Conservation (phyloP, 495 filamentous ascomycete genomes). For the Penicillium cinerascens region DNA sequence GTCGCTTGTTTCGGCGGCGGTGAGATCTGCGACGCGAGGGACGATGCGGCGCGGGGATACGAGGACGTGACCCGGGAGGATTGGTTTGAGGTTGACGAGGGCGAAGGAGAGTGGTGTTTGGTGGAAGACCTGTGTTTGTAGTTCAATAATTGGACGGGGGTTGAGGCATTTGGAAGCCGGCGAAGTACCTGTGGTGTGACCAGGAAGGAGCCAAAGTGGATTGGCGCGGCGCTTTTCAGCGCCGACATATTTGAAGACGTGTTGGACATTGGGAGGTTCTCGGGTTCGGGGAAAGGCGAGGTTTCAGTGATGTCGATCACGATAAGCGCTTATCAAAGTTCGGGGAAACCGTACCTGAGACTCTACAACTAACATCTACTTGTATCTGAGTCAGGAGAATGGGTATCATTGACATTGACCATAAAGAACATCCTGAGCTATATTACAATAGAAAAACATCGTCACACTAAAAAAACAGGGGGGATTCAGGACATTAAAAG, state of each 20-base stretch:
- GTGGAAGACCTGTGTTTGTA: slow-evolving; percentile 68
- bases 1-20: slow-evolving; percentile 69
- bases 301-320: neutral
- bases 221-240: slow-evolving; percentile 31
- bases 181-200: slow-evolving; percentile 43
- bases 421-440: slow-evolving; percentile 31
- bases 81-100: slow-evolving; percentile 90
- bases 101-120: slow-evolving; percentile 73
- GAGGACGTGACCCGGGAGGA: slow-evolving; percentile 91
- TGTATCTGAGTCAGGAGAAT: slow-evolving; percentile 8
- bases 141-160: slow-evolving; percentile 1
- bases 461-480: slow-evolving; percentile 9
- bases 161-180: neutral
- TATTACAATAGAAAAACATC: slow-evolving; percentile 29
- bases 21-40: slow-evolving; percentile 72
- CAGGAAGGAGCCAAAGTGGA: slow-evolving; percentile 45
- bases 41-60: slow-evolving; percentile 59
- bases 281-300: neutral
- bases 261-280: neutral
- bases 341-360: neutral
- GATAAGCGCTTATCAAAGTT: slow-evolving; percentile 7
- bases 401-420: slow-evolving; percentile 45
- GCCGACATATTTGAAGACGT: slow-evolving; percentile 17
- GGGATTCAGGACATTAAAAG: slow-evolving; percentile 4
- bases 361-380: neutral